Evolutionary conservation across 169 alveolate genomes (phyloP).

Genomic region (Condylostoma magnum): DNA sequence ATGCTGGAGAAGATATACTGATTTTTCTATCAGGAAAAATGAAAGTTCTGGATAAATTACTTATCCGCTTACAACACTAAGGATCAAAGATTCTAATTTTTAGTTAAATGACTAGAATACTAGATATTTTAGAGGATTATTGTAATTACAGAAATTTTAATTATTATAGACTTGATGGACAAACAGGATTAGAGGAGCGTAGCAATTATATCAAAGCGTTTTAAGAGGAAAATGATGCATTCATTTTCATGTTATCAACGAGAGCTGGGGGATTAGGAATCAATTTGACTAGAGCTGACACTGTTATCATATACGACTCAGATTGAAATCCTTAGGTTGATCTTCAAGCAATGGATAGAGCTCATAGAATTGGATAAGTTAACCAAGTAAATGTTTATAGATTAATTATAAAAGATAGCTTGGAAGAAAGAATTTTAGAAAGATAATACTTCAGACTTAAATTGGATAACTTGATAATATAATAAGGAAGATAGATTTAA

Average conservation of each 20-base stretch:
- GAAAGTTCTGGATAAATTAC: conserved; percentile 81
- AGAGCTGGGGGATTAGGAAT: conserved; percentile 99
- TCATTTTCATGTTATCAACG: conserved; percentile 96
- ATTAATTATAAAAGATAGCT: conserved; percentile 84
- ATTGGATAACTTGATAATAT: conserved; percentile 83
- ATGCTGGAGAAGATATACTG: background rate
- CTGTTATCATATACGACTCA: conserved; percentile 98
- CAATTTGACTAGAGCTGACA: conserved; percentile 98
- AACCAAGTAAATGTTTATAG: conserved; percentile 97
- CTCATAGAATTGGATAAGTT: conserved; percentile 98
- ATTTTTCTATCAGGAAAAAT: conserved; percentile 90
- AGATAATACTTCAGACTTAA: conserved; percentile 86
- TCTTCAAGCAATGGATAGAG: conserved; percentile 97
- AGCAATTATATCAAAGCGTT: conserved; percentile 94
- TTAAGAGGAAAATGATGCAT: conserved; percentile 92
- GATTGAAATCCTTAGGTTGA: conserved; percentile 99
- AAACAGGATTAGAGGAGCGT: conserved; percentile 96
- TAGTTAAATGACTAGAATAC: conserved; percentile 97
- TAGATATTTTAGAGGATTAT: conserved; percentile 96
- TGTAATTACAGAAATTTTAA: conserved; percentile 93
- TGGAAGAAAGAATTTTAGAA: conserved; percentile 77
- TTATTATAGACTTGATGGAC: conserved; percentile 97
- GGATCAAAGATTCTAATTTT: conserved; percentile 95
- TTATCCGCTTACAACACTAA: conserved; percentile 82
- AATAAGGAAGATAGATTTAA: too few relatives aligned